Evolutionary conservation across 768 basidiomycete genomes (phyloP).

Genomic region (Mycena albidolilacea): DNA sequence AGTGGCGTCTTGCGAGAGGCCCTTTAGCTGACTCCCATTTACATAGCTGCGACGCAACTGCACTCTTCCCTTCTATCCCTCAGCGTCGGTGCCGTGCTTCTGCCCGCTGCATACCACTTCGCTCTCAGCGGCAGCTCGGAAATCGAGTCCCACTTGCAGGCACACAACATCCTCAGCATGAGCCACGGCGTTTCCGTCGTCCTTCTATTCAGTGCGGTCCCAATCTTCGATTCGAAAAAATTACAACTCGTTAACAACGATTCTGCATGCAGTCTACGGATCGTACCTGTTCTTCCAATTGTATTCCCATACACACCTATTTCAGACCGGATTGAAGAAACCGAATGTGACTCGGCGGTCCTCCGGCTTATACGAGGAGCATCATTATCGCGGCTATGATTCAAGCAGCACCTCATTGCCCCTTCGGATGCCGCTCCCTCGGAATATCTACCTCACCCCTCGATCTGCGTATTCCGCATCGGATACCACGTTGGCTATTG

Average conservation of each 20-base stretch:
- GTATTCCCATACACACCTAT: slow-evolving; percentile 83
- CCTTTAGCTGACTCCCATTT: not conserved
- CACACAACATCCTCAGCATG: slow-evolving; percentile 72
- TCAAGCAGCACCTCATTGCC: slow-evolving; percentile 31
- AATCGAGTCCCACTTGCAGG: slow-evolving; percentile 51
- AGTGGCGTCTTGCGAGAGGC: not conserved
- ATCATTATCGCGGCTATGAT: not conserved
- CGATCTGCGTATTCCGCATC: slow-evolving; percentile 24
- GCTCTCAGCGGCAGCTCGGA: slow-evolving; percentile 57
- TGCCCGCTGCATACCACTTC: slow-evolving; percentile 85
- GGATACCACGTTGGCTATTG: slow-evolving; percentile 15
- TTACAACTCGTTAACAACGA: slow-evolving; percentile 7
- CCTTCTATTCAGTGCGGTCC: slow-evolving; percentile 75
- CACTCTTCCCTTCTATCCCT: slow-evolving; percentile 82
- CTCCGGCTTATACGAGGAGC: not conserved
- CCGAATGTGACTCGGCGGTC: slow-evolving; percentile 57
- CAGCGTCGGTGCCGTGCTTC: slow-evolving; percentile 83
- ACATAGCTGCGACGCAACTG: slow-evolving; percentile 76
- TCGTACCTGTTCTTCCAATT: slow-evolving; percentile 85
- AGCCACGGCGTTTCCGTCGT: slow-evolving; percentile 87
- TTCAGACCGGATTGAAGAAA: slow-evolving; percentile 59
- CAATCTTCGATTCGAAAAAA: not conserved
- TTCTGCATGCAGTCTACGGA: slow-evolving; percentile 68
- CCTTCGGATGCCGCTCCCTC: slow-evolving; percentile 24
- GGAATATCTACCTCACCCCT: slow-evolving; percentile 26